Conservation (phyloP, 2,329 filamentous ascomycete genomes). For the Botrytis byssoidea region DNA sequence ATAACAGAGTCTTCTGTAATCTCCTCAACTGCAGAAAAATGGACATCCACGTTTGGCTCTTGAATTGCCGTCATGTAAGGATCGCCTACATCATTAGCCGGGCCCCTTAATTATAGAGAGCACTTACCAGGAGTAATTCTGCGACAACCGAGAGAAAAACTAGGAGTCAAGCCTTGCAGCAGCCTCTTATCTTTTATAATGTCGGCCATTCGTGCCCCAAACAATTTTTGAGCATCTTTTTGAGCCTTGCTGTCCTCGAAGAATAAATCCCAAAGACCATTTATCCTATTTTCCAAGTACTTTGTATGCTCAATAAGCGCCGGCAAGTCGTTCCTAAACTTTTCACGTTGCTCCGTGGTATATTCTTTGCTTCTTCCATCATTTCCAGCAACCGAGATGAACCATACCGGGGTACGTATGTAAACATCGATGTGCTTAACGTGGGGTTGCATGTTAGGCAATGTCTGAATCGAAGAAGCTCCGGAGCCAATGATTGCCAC, state of each 20-base stretch:
- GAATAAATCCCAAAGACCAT: slow-evolving; percentile 48
- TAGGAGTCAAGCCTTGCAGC: slow-evolving; percentile 42
- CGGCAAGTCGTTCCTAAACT: slow-evolving; percentile 44
- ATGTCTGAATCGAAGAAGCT: slow-evolving; percentile 41
- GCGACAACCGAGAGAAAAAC: slow-evolving; percentile 46
- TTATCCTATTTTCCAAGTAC: slow-evolving; percentile 42
- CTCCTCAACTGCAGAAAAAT: slow-evolving; percentile 47
- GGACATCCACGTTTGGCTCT: slow-evolving; percentile 50
- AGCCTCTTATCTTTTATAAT: slow-evolving; percentile 52
- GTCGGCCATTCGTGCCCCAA: slow-evolving; percentile 47
- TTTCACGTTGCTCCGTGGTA: slow-evolving; percentile 43
- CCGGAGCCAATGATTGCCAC: slow-evolving; percentile 44
- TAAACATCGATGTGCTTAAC: slow-evolving; percentile 49
- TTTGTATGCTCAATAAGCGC: slow-evolving; percentile 31
- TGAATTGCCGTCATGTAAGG: slow-evolving; percentile 52
- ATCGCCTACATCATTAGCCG: slow-evolving; percentile 42
- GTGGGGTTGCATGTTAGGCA: slow-evolving; percentile 43
- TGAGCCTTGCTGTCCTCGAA: slow-evolving; percentile 46
- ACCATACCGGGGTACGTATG: slow-evolving; percentile 51
- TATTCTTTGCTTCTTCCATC: slow-evolving; percentile 47
- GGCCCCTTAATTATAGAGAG: neutral
- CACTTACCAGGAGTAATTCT: slow-evolving; percentile 40
- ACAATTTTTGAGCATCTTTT: slow-evolving; percentile 41
- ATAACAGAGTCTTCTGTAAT: slow-evolving; percentile 48
- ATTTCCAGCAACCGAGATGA: slow-evolving; percentile 47